Evolutionary conservation across 2,329 filamentous ascomycete species (phyloP), one percentile per base, ranked within the genome.

Genomic region (Septoria petroselini): DNA sequence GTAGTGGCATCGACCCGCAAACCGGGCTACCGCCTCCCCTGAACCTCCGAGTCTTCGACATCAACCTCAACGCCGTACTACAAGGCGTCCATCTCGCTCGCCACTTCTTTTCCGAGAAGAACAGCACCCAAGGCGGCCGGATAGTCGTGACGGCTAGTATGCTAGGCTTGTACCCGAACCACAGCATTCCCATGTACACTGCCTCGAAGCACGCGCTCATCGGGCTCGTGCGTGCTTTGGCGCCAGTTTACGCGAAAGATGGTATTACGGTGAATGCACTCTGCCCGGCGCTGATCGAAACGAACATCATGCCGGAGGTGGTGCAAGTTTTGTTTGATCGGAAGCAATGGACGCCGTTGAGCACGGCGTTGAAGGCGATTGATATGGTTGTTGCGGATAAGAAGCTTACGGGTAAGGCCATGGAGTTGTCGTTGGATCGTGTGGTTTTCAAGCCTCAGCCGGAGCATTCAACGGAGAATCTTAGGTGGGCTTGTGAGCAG

Each of bases 41-140:
- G 54, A 65, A 71, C 50, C 62, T 71, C 15, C 66, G 65, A 50
- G 66, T 62, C 3, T 58, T 73, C 50, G 58, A 69, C 9, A 69
- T 73, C 2, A 69, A 74, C 58, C 59, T 74, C 3, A 64, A 69
- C 42, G 71, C 64, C 5, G 67, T 71, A 2, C 61, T 73, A 17
- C 70, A 73, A 54, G 71, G 70, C 6, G 56, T 71, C n/a, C 70
- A 70, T 63, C 48, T 73, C 34, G 71, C 70, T 44, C 68, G 68
- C 49, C 69, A 73, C 55, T 73, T 72, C 58, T 68, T 71, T 9
- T 53, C 66, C 39, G 62, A 67, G 53, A 53, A 46, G 39, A 71
- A 71, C 46, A 61, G 57, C 34, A 63, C 54, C 39, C 59, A 56
- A 2, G 68, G 68, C 11, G 70, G 70, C 8, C 67, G 64, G 34